Percentiles rank a stretch among this genome's conserved stretches.
Conservation (phyloP, 2,329 filamentous ascomycete species). For the Lecanoromycetidae sp. region DNA sequence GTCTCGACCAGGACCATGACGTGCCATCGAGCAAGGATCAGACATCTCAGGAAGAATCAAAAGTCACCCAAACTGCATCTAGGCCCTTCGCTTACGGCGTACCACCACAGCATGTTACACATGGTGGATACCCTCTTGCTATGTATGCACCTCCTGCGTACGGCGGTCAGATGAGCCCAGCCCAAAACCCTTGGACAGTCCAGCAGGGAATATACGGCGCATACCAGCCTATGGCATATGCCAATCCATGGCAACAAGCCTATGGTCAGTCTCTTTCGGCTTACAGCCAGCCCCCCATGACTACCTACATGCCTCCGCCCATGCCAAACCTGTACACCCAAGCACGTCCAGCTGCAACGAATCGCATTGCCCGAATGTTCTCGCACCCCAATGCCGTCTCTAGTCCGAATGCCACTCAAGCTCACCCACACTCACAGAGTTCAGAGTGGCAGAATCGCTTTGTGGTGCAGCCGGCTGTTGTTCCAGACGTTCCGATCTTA, state of each 20-base stretch:
- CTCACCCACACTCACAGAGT: background rate
- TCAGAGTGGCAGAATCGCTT: slow-evolving; percentile 13
- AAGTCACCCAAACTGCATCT: background rate
- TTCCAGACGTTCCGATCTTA: slow-evolving; percentile 10
- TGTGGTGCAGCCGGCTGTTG: background rate
- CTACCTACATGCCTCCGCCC: background rate
- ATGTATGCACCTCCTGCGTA: background rate
- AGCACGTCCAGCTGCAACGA: slow-evolving; percentile 11
- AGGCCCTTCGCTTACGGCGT: background rate
- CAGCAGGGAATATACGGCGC: background rate
- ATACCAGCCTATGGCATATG: slow-evolving; percentile 1
- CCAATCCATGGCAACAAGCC: background rate
- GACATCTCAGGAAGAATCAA: background rate
- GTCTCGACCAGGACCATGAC: background rate
- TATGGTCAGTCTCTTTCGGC: background rate
- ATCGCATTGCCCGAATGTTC: slow-evolving; percentile 8
- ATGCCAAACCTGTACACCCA: background rate
- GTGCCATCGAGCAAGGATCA: background rate
- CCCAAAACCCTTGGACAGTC: background rate
- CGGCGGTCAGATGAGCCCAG: background rate
- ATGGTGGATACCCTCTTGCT: background rate
- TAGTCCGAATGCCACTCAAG: background rate
- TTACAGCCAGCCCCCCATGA: background rate
- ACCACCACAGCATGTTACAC: background rate
- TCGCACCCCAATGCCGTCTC: background rate